Base-by-base conservation (phyloP, 352 stramenopile species). In the Thalassiosira ordinaria region DNA sequence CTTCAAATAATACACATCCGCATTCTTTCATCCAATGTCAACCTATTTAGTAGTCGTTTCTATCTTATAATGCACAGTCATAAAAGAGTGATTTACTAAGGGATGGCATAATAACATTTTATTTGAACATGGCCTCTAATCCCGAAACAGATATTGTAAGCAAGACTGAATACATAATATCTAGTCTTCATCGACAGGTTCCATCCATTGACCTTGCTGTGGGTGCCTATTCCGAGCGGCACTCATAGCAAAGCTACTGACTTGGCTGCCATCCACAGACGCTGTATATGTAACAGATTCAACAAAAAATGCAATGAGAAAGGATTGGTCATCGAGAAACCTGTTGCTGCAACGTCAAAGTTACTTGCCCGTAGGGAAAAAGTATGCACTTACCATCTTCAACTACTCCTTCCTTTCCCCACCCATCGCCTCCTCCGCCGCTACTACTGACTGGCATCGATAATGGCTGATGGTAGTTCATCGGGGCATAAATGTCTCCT, bases 351-450 rank as follows among this genome's bases (percentile, higher is more conserved):
- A 49, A 46, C 24, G 26, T 4, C 41, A 46, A 31, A n/a, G n/a
- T n/a, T n/a, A n/a, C n/a, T n/a, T n/a, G n/a, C n/a, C n/a, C n/a
- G n/a, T n/a, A n/a, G n/a, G n/a, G n/a, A n/a, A n/a, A n/a, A n/a
- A n/a, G n/a, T n/a, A n/a, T n/a, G 46, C 49, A 65, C 70, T 78
- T 6, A 71, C 52, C 77, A 71, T 85, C 77, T 70, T 80, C 77
- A 27, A 85, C 77, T 14, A 85, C n/a, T 29, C 56, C 63, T 60
- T 80, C 64, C 24, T 64, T 55, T 27, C 39, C 74, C 65, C 74
- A 73, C 37, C 37, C 67, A 68, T 44, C 13, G n/a, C n/a, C n/a
- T n/a, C 16, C 35, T 14, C 33, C 26, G 4, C 31, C 16, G 18
- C 5, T n/a, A 39, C 14, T 22, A 37, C 37, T 51, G 8, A 33